These are phyloP conservation scores for Escallonia rubra DNA, from an alignment of 129 eudicot genomes.

Conservation along the genomic window DNA sequence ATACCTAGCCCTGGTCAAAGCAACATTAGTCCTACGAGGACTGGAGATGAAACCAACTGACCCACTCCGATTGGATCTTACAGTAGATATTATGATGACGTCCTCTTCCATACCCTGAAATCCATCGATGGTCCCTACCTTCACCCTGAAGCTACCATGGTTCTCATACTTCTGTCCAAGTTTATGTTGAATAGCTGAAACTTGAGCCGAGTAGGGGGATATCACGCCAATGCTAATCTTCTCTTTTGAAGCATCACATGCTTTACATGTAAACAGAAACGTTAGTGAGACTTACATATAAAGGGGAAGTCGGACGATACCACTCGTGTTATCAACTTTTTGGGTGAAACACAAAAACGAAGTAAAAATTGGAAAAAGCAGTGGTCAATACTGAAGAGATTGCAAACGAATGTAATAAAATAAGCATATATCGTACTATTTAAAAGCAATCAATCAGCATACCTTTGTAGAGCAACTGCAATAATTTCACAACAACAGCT, in stretches of 20 bases:
- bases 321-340: too few species aligned
- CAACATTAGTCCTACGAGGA: conserved; percentile 63
- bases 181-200: conserved; percentile 44
- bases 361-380: too few species aligned
- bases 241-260: conserved; percentile 30
- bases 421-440: too few species aligned
- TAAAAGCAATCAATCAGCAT: neutral
- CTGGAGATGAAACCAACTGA: conserved; percentile 48
- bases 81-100: conserved; percentile 59
- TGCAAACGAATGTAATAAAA: too few species aligned
- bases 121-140: conserved; percentile 68
- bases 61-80: conserved; percentile 48
- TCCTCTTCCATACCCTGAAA: conserved; percentile 87
- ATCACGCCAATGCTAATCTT: conserved; percentile 55
- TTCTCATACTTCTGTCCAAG: conserved; percentile 41
- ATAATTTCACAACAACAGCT: conserved; percentile 41
- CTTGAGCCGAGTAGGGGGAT: conserved; percentile 85
- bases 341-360: too few species aligned
- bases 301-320: too few species aligned
- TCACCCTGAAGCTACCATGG: conserved; percentile 35
- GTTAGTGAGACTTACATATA: too few species aligned
- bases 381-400: too few species aligned
- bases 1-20: conserved; percentile 78
- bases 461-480: conserved; percentile 57
- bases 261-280: conserved; percentile 18